Evolutionary conservation across 2,329 filamentous ascomycete species (phyloP).

Genomic region (Orbilia ellipsospora): DNA sequence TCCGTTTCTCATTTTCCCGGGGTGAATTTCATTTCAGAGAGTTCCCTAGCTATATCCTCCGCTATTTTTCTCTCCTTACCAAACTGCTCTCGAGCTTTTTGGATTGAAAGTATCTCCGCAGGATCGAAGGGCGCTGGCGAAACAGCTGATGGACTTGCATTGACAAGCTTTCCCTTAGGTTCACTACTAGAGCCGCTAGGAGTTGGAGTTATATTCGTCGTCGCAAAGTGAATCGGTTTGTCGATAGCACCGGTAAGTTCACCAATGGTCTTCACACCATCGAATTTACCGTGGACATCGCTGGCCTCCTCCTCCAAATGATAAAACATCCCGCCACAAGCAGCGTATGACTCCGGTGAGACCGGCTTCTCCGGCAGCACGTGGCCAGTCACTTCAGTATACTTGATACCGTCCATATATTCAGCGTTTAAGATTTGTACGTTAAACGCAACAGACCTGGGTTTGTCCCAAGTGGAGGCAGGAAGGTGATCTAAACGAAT

Average conservation of each 20-base stretch:
- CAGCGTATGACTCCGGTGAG: slow-evolving; percentile 61
- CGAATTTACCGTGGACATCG: slow-evolving; percentile 18
- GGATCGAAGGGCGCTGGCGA: neutral
- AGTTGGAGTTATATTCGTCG: slow-evolving; percentile 5
- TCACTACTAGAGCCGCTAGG: neutral
- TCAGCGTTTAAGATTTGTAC: slow-evolving; percentile 62
- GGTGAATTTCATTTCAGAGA: no score
- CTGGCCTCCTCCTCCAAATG: slow-evolving; percentile 59
- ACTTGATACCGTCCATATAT: slow-evolving; percentile 59
- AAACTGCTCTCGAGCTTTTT: neutral
- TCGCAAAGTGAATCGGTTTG: neutral
- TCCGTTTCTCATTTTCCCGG: no score
- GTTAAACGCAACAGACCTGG: slow-evolving; percentile 60
- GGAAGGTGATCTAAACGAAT: slow-evolving; percentile 60
- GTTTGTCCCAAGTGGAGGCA: neutral
- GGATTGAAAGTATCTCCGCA: neutral
- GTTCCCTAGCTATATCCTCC: no score
- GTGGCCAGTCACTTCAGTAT: slow-evolving; percentile 62
- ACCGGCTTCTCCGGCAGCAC: slow-evolving; percentile 61
- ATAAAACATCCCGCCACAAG: slow-evolving; percentile 62
- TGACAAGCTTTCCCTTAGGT: neutral
- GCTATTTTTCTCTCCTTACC: no score
- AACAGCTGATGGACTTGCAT: neutral
- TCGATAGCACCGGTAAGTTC: slow-evolving; percentile 2
- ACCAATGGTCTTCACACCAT: slow-evolving; percentile 17